phyloP scores from a whole-genome alignment of 2,329 filamentous ascomycete genomes.

The Aureobasidium zeae region DNA sequence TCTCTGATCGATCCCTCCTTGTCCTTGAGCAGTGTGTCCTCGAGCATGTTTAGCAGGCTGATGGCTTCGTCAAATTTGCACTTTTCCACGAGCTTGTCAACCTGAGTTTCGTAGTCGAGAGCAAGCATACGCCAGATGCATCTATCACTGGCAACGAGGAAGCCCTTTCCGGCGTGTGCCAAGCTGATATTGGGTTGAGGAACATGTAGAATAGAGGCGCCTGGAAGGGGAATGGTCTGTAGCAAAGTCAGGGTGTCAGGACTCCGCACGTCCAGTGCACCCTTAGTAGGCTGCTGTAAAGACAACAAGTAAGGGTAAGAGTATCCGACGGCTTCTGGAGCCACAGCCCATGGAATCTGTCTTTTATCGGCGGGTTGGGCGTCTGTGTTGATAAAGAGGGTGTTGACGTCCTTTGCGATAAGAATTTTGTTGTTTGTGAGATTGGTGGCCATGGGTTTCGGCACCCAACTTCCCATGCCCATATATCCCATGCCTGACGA shows the following conservation, averaged over 20 bases:
- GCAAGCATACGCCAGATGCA: constrained; percentile 95
- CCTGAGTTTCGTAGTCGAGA: constrained; percentile 80
- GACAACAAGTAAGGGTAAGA: constrained; percentile 93
- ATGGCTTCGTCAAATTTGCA: constrained; percentile 82
- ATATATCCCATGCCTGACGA: constrained; percentile 93
- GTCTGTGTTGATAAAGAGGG: constrained; percentile 76
- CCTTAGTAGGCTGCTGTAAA: constrained; percentile 66
- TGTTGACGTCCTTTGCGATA: constrained; percentile 96
- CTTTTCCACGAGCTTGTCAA: constrained; percentile 67
- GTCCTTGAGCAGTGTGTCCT: constrained; percentile 78
- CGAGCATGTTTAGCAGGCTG: constrained; percentile 77
- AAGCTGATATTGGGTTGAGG: constrained; percentile 86
- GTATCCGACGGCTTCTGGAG: constrained; percentile 87
- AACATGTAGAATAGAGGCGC: constrained; percentile 78
- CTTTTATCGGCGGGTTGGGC: constrained; percentile 73
- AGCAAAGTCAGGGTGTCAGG: constrained; percentile 84
- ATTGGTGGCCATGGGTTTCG: constrained; percentile 77
- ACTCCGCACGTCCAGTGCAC: constrained; percentile 81
- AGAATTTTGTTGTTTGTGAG: constrained; percentile 76
- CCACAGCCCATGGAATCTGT: constrained; percentile 84
- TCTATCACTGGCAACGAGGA: constrained; percentile 84
- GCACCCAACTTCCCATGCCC: constrained; percentile 83
- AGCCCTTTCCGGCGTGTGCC: constrained; percentile 93
- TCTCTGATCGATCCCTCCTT: constrained; percentile 74
- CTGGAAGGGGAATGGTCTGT: constrained; percentile 73